These are phyloP conservation scores for Trichophyton simii DNA, from an alignment of 2,329 filamentous ascomycete genomes.

Conservation along the genomic window DNA sequence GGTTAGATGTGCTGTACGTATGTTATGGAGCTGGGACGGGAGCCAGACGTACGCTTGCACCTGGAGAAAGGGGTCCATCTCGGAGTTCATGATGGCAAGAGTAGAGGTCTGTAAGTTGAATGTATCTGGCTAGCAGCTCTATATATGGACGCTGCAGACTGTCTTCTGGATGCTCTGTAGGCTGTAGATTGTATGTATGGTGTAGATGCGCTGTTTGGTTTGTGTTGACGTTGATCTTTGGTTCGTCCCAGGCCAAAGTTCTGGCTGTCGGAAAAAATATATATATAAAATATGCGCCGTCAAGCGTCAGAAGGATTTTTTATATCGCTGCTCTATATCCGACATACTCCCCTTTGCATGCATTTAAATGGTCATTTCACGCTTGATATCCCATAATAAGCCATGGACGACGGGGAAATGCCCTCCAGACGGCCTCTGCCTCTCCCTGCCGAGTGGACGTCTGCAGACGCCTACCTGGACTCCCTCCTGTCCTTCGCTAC, in stretches of 20 bases:
- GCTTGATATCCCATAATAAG: background rate
- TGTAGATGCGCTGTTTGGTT: too few species aligned
- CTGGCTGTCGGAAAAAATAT: background rate
- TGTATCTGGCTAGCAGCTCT: background rate
- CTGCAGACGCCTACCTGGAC: constrained; percentile 64
- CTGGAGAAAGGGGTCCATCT: constrained; percentile 36
- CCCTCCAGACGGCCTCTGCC: constrained; percentile 48
- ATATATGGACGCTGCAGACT: background rate
- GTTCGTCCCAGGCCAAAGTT: background rate
- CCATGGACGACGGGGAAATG: constrained; percentile 23
- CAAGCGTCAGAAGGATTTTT: too few species aligned
- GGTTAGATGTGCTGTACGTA: constrained; percentile 5
- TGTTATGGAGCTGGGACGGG: background rate
- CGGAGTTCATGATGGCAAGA: constrained; percentile 20
- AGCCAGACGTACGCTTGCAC: constrained; percentile 31
- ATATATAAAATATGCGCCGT: too few species aligned
- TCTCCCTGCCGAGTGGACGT: constrained; percentile 55
- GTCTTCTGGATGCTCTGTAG: background rate
- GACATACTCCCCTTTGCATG: background rate
- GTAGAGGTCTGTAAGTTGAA: background rate
- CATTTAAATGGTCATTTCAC: background rate
- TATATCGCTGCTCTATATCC: background rate
- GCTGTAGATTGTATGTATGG: background rate
- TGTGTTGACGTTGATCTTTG: too few species aligned
- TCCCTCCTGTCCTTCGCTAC: constrained; percentile 65